phyloP scores from a whole-genome alignment of 495 filamentous ascomycete genomes.

The Emericellopsis terricola region DNA sequence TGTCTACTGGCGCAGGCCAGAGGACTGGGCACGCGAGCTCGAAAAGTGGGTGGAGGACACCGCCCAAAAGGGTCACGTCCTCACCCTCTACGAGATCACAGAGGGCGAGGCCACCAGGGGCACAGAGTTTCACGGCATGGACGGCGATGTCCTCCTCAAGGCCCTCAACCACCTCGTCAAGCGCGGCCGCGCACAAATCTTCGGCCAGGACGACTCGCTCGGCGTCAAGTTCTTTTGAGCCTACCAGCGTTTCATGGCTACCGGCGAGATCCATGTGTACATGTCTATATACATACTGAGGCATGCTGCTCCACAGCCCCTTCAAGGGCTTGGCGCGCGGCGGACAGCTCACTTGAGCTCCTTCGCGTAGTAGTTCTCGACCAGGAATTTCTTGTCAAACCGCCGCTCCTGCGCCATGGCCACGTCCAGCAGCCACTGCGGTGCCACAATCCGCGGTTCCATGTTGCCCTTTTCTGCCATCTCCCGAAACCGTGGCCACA shows the following conservation, averaged over 20 bases:
- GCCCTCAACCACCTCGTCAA: slow-evolving; percentile 68
- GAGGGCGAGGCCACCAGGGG: slow-evolving; percentile 24
- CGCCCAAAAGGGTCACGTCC: slow-evolving; percentile 24
- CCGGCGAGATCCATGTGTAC: not conserved
- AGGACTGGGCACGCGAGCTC: slow-evolving; percentile 27
- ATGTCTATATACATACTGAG: not conserved
- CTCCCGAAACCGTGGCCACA: slow-evolving; percentile 68
- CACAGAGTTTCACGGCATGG: slow-evolving; percentile 71
- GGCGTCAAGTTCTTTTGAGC: slow-evolving; percentile 90
- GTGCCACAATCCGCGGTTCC: slow-evolving; percentile 54
- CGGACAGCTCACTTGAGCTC: not conserved
- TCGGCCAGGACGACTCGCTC: slow-evolving; percentile 68
- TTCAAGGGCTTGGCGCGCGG: not conserved
- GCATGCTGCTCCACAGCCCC: not conserved
- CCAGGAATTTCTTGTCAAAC: slow-evolving; percentile 43
- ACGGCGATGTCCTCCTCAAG: slow-evolving; percentile 57
- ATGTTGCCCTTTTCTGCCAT: slow-evolving; percentile 55
- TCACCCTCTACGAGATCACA: slow-evolving; percentile 29
- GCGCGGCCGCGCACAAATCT: slow-evolving; percentile 80
- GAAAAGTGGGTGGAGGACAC: slow-evolving; percentile 29
- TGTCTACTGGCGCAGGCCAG: slow-evolving; percentile 29
- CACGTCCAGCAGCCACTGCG: slow-evolving; percentile 79
- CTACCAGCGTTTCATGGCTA: not conserved
- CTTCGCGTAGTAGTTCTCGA: slow-evolving; percentile 1
- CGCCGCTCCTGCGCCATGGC: slow-evolving; percentile 68